Evolutionary conservation across 176 grass and related monocot species (phyloP).

Genomic region (Zea luxurians): DNA sequence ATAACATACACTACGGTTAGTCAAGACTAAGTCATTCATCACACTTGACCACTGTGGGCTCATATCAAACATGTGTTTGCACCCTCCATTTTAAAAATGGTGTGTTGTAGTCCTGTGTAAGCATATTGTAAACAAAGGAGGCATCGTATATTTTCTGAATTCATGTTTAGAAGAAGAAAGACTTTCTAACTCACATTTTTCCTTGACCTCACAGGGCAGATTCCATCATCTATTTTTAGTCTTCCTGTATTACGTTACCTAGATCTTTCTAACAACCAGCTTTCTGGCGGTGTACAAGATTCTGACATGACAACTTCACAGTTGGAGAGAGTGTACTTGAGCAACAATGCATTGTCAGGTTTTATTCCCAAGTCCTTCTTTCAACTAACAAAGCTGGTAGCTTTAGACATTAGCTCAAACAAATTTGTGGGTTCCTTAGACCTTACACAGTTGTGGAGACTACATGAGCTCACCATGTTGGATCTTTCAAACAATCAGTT

Average conservation of each 20-base stretch:
- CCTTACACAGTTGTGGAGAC: background rate
- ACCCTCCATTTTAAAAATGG: too few relatives aligned
- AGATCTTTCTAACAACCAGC: background rate
- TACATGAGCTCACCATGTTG: background rate
- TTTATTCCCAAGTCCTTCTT: conserved; percentile 17
- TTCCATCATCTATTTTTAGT: conserved; percentile 10
- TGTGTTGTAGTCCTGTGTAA: too few relatives aligned
- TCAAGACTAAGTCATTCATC: too few relatives aligned
- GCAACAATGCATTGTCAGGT: background rate
- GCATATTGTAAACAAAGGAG: too few relatives aligned
- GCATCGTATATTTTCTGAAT: too few relatives aligned
- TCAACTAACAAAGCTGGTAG: background rate
- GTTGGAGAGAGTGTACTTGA: background rate
- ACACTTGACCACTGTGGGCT: too few relatives aligned
- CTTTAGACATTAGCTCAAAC: background rate
- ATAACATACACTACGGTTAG: too few relatives aligned
- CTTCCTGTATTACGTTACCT: background rate
- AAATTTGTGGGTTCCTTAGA: conserved; percentile 31
- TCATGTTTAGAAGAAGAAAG: too few relatives aligned
- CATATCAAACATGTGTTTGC: too few relatives aligned
- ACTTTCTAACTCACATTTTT: background rate
- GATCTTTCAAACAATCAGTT: conserved; percentile 41
- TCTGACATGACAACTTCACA: background rate
- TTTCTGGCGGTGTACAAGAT: background rate
- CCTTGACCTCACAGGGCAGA: background rate